Conservation (phyloP, 768 basidiomycete genomes). For the Tulasnella sp. region DNA sequence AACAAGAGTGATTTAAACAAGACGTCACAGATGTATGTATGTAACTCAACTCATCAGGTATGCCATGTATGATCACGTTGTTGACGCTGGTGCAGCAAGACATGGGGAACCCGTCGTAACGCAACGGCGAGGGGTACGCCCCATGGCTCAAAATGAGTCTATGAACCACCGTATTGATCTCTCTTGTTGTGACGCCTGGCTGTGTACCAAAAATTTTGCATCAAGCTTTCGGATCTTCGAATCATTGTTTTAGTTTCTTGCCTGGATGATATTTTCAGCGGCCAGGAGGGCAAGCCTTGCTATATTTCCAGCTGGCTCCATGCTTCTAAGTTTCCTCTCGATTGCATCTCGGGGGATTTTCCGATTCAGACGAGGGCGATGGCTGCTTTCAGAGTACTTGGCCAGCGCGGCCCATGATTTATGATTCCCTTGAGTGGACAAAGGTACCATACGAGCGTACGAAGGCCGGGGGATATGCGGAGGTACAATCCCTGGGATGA, state of each 20-base stretch:
- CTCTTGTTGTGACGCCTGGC: slow-evolving; percentile 64
- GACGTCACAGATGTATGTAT: background rate
- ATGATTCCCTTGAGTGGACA: background rate
- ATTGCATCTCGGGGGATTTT: background rate
- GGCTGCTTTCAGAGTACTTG: too few relatives aligned
- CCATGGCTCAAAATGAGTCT: slow-evolving; percentile 51
- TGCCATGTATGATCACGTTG: slow-evolving; percentile 78
- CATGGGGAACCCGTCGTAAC: slow-evolving; percentile 63
- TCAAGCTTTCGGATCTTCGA: background rate
- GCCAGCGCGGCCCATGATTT: too few relatives aligned
- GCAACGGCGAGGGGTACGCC: slow-evolving; percentile 82
- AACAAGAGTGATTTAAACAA: background rate
- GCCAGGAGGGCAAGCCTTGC: background rate
- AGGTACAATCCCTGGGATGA: slow-evolving; percentile 6
- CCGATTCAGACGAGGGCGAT: too few relatives aligned
- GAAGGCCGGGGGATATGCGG: slow-evolving; percentile 10
- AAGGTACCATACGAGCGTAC: background rate
- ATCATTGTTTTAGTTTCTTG: background rate
- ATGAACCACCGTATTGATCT: slow-evolving; percentile 64
- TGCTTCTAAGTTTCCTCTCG: background rate
- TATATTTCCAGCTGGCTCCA: slow-evolving; percentile 8
- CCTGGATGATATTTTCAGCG: slow-evolving; percentile 14
- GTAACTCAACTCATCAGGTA: slow-evolving; percentile 72
- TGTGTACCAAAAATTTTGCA: slow-evolving; percentile 23
- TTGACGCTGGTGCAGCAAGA: slow-evolving; percentile 84